Base-by-base conservation (phyloP, 495 filamentous ascomycete species). In the Neurospora hispaniola region DNA sequence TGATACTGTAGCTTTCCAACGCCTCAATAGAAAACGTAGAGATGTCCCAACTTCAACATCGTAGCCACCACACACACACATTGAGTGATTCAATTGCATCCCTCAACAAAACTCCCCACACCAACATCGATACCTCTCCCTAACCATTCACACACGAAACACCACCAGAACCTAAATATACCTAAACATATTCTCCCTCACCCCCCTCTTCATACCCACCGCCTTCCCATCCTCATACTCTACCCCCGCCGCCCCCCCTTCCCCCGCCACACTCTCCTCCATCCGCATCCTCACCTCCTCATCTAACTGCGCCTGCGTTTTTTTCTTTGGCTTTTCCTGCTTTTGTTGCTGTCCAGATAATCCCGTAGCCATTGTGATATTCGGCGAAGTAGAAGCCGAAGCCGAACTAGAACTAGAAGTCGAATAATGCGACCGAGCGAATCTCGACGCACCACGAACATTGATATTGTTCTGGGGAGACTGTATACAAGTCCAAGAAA, bases 211-310 rank as follows among this genome's bases (percentile, higher is more conserved):
- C 91, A 95, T 92, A 1, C 90, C 83, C 10, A 87, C 88, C 1
- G 92, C 88, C 77, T 90, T 84, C 0, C 93, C 93, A 75, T 94
- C 87, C 78, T 94, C 92, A 74, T 90, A 89, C 81, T 95, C 93
- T 10, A 94, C 84, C 2, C 93, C 93, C n/a, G 91, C 85, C 46
- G 85, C 88, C 8, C 93, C 93, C 40, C 93, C 93, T 20, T 90
- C 92, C 4, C 93, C 92, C 1, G 90, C 86, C 18, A 93, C 5
- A 4, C 4, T 85, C 20, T 87, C 87, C 75, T 90, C 89, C 71
- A 94, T 86, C 75, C 90, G 90, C 73, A 85, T 78, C 35, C 84
- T 84, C 7, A 96, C 80, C 74, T 93, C 91, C 68, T 90, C 87
- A 78, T 96, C 92, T 31, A 88, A 78, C 75, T 94, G 82, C 31